Evolutionary conservation across 2,329 filamentous ascomycete species (phyloP), one percentile per base, ranked within the genome.

Genomic region (Aspergillaceae sp.): DNA sequence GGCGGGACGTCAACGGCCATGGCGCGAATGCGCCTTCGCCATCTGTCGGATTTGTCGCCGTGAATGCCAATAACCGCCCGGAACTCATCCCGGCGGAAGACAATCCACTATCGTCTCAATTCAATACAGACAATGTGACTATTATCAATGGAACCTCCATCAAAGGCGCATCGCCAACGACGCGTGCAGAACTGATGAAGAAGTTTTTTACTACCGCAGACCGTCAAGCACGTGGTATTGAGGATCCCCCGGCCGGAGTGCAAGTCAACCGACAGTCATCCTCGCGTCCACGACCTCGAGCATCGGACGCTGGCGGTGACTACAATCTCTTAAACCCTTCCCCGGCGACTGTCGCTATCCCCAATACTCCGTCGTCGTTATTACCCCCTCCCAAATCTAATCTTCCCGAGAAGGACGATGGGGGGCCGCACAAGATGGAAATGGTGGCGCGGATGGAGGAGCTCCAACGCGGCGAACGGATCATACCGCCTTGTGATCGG

Each of bases 401-500:
- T 47, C 66, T 62, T 53, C 67, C 59, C 50, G 75, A 78, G 41
- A 74, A 76, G 49, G 77, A 79, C 45, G 77, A 80, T 47, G 76
- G 75, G 5, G 77, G 77, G 0, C 77, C 76, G 0, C 80, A 74
- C 66, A 80, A 80, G 51, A 64, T 77, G 5, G 73, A 87, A 47
- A 87, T 91, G 70, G 80, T 85, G 7, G 74, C 83, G 35, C 80
- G 82, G 48, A 87, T 91, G 68, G 88, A 94, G 56, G 80, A 81
- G 43, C 68, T 94, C 3, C 74, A 77, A 41, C 83, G 86, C 41
- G 87, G 87, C 3, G 84, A 88, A 45, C 73, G 79, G 4, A 86
- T 94, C 42, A 67, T 80, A n/a, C 89, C 88, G 7, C 86, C 87
- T 0, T 94, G 88, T 60, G 89, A 94, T 62, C 76, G 87, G 34